Percentiles rank a stretch among this genome's conserved stretches.
phyloP scores from a whole-genome alignment of 2,329 filamentous ascomycete genomes.

The Ophiostoma sp. region DNA sequence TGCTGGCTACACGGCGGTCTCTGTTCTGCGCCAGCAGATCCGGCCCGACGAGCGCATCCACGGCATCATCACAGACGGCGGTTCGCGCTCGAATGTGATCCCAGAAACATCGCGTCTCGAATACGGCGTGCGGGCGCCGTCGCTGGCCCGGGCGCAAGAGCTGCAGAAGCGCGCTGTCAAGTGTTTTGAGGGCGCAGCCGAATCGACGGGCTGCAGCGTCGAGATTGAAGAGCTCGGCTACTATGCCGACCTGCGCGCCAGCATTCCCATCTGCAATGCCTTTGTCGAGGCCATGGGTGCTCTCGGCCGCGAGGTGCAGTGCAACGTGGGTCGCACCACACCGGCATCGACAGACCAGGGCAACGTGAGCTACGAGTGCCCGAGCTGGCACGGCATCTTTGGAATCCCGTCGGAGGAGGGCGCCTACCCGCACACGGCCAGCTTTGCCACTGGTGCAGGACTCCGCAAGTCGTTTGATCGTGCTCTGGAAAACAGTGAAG shows the following conservation, averaged over 20 bases:
- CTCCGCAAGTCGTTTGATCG: constrained; percentile 20
- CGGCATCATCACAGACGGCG: constrained; percentile 41
- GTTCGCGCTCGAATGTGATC: constrained; percentile 38
- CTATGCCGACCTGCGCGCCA: constrained; percentile 34
- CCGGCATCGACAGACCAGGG: constrained; percentile 54
- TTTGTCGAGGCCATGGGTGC: constrained; percentile 30
- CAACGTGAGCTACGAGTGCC: constrained; percentile 41
- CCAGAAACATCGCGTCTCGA: constrained; percentile 37
- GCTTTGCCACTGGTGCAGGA: constrained; percentile 20
- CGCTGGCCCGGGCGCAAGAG: constrained; percentile 33
- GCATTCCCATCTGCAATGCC: constrained; percentile 41
- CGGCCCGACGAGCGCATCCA: constrained; percentile 45
- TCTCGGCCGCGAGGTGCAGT: constrained; percentile 28
- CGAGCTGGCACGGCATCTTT: constrained; percentile 43
- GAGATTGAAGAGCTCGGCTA: constrained; percentile 30
- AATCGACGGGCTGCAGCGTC: constrained; percentile 34
- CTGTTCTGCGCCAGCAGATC: constrained; percentile 44
- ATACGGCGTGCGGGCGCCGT: constrained; percentile 33
- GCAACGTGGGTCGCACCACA: constrained; percentile 36
- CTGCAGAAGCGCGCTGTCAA: constrained; percentile 31
- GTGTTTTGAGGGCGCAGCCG: constrained; percentile 36
- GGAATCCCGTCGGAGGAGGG: constrained; percentile 21
- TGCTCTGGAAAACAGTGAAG: constrained; percentile 21
- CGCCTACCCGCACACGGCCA: constrained; percentile 20
- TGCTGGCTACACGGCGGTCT: constrained; percentile 35